A percentile compares a stretch with the other conserved stretches of the same genome.
These are phyloP conservation scores for Eucalyptus camaldulensis DNA, from an alignment of 345 rosid genomes.

Conservation along the genomic window DNA sequence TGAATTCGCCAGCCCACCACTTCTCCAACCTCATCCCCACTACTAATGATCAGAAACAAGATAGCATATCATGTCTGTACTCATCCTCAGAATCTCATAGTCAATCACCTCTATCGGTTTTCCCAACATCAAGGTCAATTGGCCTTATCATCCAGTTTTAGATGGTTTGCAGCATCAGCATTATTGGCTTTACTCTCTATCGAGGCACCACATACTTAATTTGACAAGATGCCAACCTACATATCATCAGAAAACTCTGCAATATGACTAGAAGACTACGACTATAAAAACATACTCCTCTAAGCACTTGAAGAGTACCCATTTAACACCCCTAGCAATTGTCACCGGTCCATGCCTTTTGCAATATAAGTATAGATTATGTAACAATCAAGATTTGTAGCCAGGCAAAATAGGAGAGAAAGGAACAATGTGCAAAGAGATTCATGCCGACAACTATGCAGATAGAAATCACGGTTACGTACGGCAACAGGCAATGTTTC, in stretches of 20 bases:
- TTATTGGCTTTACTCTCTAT: not conserved
- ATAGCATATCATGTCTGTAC: not conserved
- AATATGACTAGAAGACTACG: not conserved
- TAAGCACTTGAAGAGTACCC: not conserved
- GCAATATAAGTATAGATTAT: not conserved
- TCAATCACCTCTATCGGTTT: not conserved
- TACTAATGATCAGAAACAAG: not conserved
- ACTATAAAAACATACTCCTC: not conserved
- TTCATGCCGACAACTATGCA: not conserved
- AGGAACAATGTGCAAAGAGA: not conserved
- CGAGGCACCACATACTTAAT: not conserved
- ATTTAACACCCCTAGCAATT: not conserved
- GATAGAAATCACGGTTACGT: not conserved
- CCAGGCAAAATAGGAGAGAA: not conserved
- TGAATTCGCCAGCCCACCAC: not conserved
- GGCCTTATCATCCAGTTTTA: not conserved
- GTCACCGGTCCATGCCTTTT: not conserved
- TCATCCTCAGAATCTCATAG: not conserved
- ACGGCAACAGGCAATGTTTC: slow-evolving; percentile 14
- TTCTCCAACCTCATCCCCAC: not conserved
- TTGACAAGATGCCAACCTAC: not conserved
- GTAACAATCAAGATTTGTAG: not conserved
- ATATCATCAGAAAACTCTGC: not conserved
- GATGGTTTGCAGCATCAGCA: not conserved
- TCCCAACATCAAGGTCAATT: not conserved